Base-by-base conservation (phyloP, 129 eudicot species). In the Kitagawia praeruptora region DNA sequence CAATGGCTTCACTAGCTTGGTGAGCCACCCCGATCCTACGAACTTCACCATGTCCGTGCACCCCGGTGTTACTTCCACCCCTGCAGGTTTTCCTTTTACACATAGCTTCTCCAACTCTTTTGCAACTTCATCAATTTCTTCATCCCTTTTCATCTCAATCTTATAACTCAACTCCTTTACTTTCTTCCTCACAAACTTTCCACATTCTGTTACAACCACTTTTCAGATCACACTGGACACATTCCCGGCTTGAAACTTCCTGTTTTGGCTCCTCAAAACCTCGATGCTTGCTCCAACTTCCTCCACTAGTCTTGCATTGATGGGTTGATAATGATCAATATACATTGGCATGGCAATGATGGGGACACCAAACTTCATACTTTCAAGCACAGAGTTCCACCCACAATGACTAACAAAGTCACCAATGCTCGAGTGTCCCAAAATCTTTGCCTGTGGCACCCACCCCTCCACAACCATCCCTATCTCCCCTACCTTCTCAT, bases 381-480 rank as follows among this genome's bases (percentile, higher is more conserved):
- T 37, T 16, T 18, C 74, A 69, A 69, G 38, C 46, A 69, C 42
- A 31, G 46, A 69, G 39, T 69, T 69, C 42, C 74, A 69, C 16
- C 42, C 5, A 14, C 46, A 76, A 10, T 76, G 79, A 23, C 79
- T 49, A 16, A 76, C 70, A 54, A 76, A 76, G 5, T 48, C 79
- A 8, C 78, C 83, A 8, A 80, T 73, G 53, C 78, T 80, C 39
- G 72, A 16, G 21, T 80, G 83, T 7, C 27, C 40, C 41, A 80
- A 67, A 15, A 80, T 80, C 44, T 40, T 37, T 3, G 23, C 42
- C 64, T 80, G 61, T 47, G 83, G 78, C 38, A 45, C 83, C 83
- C 78, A 72, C 11, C 78, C 53, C 78, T 80, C 78, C 49, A 72
- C 78, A 14, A 69, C 74, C 23, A 69, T 31, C 10, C 74, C 74